These are phyloP conservation scores for Cenchrus purpureus DNA, from an alignment of 176 grass and related monocot species.

Conservation along the genomic window DNA sequence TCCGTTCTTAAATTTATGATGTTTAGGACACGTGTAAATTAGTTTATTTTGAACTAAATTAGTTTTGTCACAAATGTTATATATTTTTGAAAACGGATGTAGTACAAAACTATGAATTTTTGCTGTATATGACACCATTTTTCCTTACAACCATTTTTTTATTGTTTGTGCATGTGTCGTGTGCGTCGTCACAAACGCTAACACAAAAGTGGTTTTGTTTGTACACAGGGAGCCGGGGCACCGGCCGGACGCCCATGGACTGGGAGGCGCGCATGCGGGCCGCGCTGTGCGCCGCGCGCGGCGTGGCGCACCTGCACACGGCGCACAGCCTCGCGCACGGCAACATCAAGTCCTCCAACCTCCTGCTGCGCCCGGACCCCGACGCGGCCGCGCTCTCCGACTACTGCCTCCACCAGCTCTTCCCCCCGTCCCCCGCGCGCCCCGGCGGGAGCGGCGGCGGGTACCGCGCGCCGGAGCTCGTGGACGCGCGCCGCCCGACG, in stretches of 20 bases:
- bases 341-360: constrained; percentile 90
- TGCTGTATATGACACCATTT: not conserved
- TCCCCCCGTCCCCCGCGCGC: constrained; percentile 53
- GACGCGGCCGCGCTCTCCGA: constrained; percentile 77
- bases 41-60: no score
- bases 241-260: constrained; percentile 61
- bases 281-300: constrained; percentile 71
- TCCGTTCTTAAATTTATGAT: no score
- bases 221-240: constrained; percentile 59
- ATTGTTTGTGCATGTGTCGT: not conserved
- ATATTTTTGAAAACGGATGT: no score
- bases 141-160: not conserved
- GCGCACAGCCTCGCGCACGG: constrained; percentile 70
- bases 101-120: not conserved
- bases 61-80: no score
- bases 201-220: not conserved
- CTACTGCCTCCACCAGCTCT: constrained; percentile 78
- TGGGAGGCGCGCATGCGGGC: constrained; percentile 85
- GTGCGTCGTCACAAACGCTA: not conserved
- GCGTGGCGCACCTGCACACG: constrained; percentile 75
- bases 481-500: constrained; percentile 67
- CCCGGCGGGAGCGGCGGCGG: constrained; percentile 45
- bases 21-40: no score
- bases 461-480: constrained; percentile 80
- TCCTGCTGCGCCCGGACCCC: constrained; percentile 76